These are phyloP conservation scores for Neospermospora avenae DNA, from an alignment of 2,329 filamentous ascomycete species.

Conservation along the genomic window DNA sequence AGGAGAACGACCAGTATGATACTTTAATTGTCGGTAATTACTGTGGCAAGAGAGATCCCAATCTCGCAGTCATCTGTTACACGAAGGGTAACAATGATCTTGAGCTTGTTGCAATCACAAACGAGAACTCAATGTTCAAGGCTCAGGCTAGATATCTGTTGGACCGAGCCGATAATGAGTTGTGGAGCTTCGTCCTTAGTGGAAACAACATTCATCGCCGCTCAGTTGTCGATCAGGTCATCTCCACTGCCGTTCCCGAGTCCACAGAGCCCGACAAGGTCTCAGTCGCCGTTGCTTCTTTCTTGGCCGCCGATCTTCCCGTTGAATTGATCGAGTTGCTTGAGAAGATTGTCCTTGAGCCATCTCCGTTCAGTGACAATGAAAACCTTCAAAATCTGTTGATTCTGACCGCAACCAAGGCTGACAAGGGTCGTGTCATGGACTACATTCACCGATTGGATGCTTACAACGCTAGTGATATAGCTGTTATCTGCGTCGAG, in stretches of 20 bases:
- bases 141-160: slow-evolving; percentile 94
- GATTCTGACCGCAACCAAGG: slow-evolving; percentile 94
- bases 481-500: slow-evolving; percentile 88
- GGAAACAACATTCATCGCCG: slow-evolving; percentile 94
- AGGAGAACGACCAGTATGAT: slow-evolving; percentile 96
- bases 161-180: slow-evolving; percentile 82
- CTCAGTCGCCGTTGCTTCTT: slow-evolving; percentile 87
- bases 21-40: slow-evolving; percentile 92
- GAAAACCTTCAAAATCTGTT: slow-evolving; percentile 93
- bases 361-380: slow-evolving; percentile 96
- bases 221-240: slow-evolving; percentile 93
- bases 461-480: slow-evolving; percentile 87
- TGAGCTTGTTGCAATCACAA: slow-evolving; percentile 95
- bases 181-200: slow-evolving; percentile 93
- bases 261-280: slow-evolving; percentile 92
- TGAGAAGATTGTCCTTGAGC: slow-evolving; percentile 99
- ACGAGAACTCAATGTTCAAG: slow-evolving; percentile 99
- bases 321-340: slow-evolving; percentile 94
- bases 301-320: slow-evolving; percentile 87
- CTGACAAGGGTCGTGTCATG: slow-evolving; percentile 91
- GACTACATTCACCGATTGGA: slow-evolving; percentile 93
- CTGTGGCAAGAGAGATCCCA: slow-evolving; percentile 97
- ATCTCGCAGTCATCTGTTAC: slow-evolving; percentile 60
- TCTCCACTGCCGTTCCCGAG: slow-evolving; percentile 89
- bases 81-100: slow-evolving; percentile 96